Base-by-base conservation (phyloP, 208 protist species). In the Trypanosoma boissoni region DNA sequence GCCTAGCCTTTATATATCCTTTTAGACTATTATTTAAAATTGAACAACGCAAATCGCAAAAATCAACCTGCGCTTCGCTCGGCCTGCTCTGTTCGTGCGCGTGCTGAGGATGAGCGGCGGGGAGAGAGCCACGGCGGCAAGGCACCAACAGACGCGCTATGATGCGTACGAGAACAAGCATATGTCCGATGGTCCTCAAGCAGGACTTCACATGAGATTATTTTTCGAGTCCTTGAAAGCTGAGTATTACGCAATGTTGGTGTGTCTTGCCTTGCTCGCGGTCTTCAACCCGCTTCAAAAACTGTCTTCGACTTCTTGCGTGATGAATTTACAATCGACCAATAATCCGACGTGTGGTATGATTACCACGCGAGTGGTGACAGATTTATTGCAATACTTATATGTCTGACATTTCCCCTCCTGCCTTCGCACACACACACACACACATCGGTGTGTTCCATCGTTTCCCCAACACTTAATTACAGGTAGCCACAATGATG, bases 61-160 rank as follows among this genome's bases (percentile, higher is more conserved):
- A n/a, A n/a, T 1, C 26, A 3, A 65, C 64, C 74, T 75, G 36
- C 64, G 66, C 68, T 80, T 80, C 68, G 74, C 74, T 80, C 74
- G 74, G 64, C 74, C 53, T 59, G 64, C 69, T 72, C 51, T 24
- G 4, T 37, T 28, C 2, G 28, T 59, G 32, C 37, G 71, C 44
- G 37, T 20, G 16, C 34, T 21, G 57, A 49, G 56, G 73, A 75
- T 75, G 74, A 60, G 63, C 34, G 55, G 64, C 43, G 37, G 21
- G 60, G 43, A 53, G 45, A 68, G 58, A 64, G n/a, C 31, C 1
- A 18, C 18, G 29, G 32, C 6, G 20, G 20, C 31, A 44, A 16
- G 4, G 46, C 20, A 14, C 46, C 29, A 4, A 43, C 14, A 12
- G 7, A 0, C 21, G 26, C 39, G 39, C 56, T 3, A n/a, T 64